Evolutionary conservation across 331 rosid species (phyloP), one percentile per base, ranked within the genome.

Genomic region (Quercus lobata): DNA sequence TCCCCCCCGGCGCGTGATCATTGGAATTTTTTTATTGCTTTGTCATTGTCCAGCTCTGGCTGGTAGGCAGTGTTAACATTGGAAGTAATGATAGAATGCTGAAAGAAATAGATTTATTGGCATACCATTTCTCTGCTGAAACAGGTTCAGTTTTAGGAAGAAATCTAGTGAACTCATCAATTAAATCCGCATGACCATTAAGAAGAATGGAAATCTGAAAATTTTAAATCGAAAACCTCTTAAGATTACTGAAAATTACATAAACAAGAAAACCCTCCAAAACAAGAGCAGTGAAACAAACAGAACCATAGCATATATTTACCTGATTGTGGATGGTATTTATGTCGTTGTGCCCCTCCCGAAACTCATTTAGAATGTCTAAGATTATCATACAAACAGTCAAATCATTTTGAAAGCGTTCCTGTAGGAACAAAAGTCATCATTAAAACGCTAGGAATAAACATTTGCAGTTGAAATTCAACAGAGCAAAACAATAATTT

Each of bases 331-430:
- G 93, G 78, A 93, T 97, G 78, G 92, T 98, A 25, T 82, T 84
- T 35, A 96, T 96, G 79, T 91, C 95, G 87, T 93, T 96, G 84
- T 91, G 97, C 89, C 92, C 99, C 88, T 92, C 93, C 78, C 95
- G 91, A 71, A 93, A 92, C 99, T 93, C 84, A 84, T 96, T 93
- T 89, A 96, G 85, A 87, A 96, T 93, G 88, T 96, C 98, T 71
- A 96, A 86, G 81, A 96, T 91, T 81, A 97, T 89, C 80, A 93
- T 96, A 83, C 93, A 90, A 71, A 96, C 97, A 76, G 81, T 94
- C 63, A 92, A 94, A 57, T 92, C 94, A 57, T 84, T 89, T 85
- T 90, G 97, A 78, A 96, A 96, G 30, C 99, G 91, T 76, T 85
- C 90, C 99, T 96, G 97, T 69, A 54, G 49, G 73, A 57, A 75